Base-by-base conservation (phyloP, 2,329 filamentous ascomycete genomes). In the Huntiella abstrusa region DNA sequence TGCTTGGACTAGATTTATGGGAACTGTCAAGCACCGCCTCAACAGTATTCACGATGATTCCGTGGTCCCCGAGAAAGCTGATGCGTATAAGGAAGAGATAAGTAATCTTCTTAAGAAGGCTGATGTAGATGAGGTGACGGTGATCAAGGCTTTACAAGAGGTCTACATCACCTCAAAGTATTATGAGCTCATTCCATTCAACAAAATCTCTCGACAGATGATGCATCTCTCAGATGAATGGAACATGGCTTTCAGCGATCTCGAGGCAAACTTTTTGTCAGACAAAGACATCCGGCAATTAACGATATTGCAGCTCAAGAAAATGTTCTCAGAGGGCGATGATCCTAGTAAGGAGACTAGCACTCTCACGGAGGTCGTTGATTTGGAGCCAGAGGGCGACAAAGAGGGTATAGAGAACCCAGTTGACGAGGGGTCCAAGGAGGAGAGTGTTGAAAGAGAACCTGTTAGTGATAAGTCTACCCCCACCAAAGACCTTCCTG, bases 201-300 rank as follows among this genome's bases (percentile, higher is more conserved):
- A 96, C 54, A 73, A 80, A 48, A 82, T 88, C 5, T 75, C 95
- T 43, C 78, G 88, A 53, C 82, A 84, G 47, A 91, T 94, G 68
- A 78, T 96, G 52, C 87, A 95, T 57, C 92, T 83, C 54, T 87
- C 88, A 3, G 78, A 86, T 15, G 84, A 87, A 52, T 98, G 91
- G 91, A 92, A 98, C 56, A 77, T 80, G 17, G 77, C 77, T 0
- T 98, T 98, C 63, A 71, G 77, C 47, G 82, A 91, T 46, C 96
- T 98, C 50, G 92, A 98, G 58, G 75, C 78, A 38, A 83, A 93
- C 54, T 98, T 88, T 62, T 80, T 98, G 55, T 88, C 88, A 0
- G 92, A 98, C 60, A 96, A 93, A 57, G 91, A 98, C 63, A 93
- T 98, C 56, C 75, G 86, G 51, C 78, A 91, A 55, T 67, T 98